Evolutionary conservation across 1,284 basidiomycete genomes (phyloP).

Genomic region (Boletellus deceptivus): DNA sequence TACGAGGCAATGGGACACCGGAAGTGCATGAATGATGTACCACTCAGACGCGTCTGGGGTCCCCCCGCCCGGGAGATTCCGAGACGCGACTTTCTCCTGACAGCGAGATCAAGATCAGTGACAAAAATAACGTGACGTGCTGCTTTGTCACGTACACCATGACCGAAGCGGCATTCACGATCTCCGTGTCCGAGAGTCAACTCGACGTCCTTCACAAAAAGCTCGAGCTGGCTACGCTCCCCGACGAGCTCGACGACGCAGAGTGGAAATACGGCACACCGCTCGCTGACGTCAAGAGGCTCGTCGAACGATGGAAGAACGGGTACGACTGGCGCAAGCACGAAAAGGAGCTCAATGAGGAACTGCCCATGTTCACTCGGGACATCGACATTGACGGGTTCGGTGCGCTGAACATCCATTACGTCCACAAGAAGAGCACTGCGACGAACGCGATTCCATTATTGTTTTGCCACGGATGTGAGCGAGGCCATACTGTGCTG

Average conservation of each 20-base stretch:
- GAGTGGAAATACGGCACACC: conserved; percentile 42
- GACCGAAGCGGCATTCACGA: conserved; percentile 28
- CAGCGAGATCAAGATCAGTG: too few species aligned
- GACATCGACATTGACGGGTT: conserved; percentile 39
- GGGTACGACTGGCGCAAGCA: conserved; percentile 44
- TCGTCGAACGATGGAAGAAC: conserved; percentile 39
- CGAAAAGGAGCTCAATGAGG: conserved; percentile 40
- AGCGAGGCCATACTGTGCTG: conserved; percentile 12
- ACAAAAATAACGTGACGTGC: too few species aligned
- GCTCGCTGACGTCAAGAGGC: conserved; percentile 39
- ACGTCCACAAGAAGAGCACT: conserved; percentile 41
- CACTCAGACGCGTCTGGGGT: too few species aligned
- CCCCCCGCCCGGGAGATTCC: too few species aligned
- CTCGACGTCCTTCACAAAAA: conserved; percentile 32
- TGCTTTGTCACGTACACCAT: not conserved
- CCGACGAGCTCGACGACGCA: conserved; percentile 42
- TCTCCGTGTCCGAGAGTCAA: conserved; percentile 33
- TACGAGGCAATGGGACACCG: too few species aligned
- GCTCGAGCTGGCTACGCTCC: conserved; percentile 37
- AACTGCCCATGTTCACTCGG: conserved; percentile 46
- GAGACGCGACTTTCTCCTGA: too few species aligned
- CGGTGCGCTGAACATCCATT: conserved; percentile 42
- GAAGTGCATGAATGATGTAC: too few species aligned
- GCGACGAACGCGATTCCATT: conserved; percentile 41
- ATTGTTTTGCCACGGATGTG: conserved; percentile 49